Evolutionary conservation across 768 basidiomycete species (phyloP), one percentile per base, ranked within the genome.

Genomic region (Gautieria morchelliformis): DNA sequence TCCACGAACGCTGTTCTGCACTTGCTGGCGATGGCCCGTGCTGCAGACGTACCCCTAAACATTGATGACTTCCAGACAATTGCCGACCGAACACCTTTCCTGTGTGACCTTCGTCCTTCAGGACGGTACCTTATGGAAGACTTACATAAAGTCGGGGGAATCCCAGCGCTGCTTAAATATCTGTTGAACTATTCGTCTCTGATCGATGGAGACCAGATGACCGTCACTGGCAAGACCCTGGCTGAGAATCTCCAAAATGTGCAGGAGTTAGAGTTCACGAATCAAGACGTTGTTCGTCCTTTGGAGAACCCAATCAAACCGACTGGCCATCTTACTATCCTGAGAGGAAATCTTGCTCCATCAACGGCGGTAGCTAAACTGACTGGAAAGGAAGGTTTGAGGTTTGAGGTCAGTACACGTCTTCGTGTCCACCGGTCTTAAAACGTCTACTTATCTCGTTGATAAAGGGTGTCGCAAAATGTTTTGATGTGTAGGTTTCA

Each of bases 81-180:
- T 39, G 81, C 86, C 9, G 80, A 92, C 70, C 83, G 75, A 63
- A 89, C 90, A 0, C 92, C 91, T 9, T 89, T 83, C 68, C 78
- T 93, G 5, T 87, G 86, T n/a, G 87, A 93, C 65, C 75, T 93
- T 60, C 85, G 84, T 71, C 89, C 89, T 15, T 89, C 89, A 7
- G 91, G 89, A 24, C 82, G 82, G 71, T 93, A 90, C 69, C 83
- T 85, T 65, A 93, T 93, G 89, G 86, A 92, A 69, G 91, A 94
- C 63, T 77, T 93, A 47, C 91, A 93, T 74, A 81, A 77, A 60
- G 82, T 87, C 58, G 91, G 92, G 30, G 91, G 91, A 58, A 80
- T 92, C 53, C 92, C 91, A 0, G 87, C 87, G 1, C 77, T 93
- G 52, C 69, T 93, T 59, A 93, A 92, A 70, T 92, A 91, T 67